Base-by-base conservation (phyloP, 192 early-diverging fungal species). In the Diversispora epigaea region DNA sequence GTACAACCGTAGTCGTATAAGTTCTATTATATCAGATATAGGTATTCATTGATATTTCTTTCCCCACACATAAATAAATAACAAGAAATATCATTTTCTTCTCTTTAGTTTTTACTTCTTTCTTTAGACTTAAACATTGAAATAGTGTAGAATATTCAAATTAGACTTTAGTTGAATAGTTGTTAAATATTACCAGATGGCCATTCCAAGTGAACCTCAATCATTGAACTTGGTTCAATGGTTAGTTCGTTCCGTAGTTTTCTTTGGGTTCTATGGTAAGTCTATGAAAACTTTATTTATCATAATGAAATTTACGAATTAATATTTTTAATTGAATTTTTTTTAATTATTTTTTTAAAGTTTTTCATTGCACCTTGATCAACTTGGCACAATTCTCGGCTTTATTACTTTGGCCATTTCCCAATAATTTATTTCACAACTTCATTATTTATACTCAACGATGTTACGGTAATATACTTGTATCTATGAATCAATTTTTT, bases 401-500 rank as follows among this genome's bases (percentile, higher is more conserved):
- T 19, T 72, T 45, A 17, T 77, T 50, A 45, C 75, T 76, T 70
- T 80, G 6, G 77, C 82, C 73, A 25, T 32, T 75, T 43, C 7
- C 45, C 6, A 50, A 75, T 0, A 67, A 70, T 12, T 56, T 78
- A 14, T 83, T 79, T 45, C 74, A 63, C 3, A 74, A 73, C n/a
- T 78, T 80, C 10, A 83, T 83, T 76, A 77, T 71, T 47, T 76
- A 77, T 22, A 83, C 82, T 4, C 58, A 77, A 55, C 78, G 68
- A n/a, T 78, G 78, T 41, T 83, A 80, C 76, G 82, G 82, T 54
- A 78, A 78, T 12, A 75, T 82, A 50, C 19, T 89, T n/a, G 74
- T 89, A 19, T 78, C 77, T 56, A 77, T 86, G 44, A 83, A 82
- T 44, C 81, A 87, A 43, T 80, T 81, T 4, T 87, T 89, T 68